Base-by-base conservation (phyloP, 352 stramenopile species). In the Phytophthora rubi region DNA sequence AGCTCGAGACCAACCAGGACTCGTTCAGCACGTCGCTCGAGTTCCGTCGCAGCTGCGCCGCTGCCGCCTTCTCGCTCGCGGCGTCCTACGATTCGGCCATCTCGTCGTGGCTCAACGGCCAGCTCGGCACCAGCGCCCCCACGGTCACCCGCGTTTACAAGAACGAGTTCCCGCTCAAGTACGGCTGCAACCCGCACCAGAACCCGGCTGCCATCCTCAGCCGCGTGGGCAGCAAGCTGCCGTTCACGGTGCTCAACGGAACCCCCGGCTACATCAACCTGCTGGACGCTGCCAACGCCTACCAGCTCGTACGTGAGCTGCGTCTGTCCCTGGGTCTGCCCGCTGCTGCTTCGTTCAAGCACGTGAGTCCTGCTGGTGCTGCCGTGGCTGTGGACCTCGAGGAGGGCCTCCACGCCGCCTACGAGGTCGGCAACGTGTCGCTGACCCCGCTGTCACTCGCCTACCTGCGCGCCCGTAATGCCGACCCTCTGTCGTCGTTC, bases 261-360 rank as follows among this genome's bases (percentile, higher is more conserved):
- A 97, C 89, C n/a, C 97, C 97, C 6, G 98, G 98, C 21, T 99
- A 99, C 89, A 99, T 99, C 76, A 99, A 99, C 83, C 82, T 99
- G 45, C 83, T 99, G 48, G 98, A 99, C 77, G 98, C 98, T 32
- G 93, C 93, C 54, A 99, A 99, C 87, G 97, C 97, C n/a, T 99
- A 98, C 89, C 97, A 99, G 77, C 91, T 99, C 21, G 98, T 99
- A 53, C 85, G 92, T 60, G 98, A 99, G 85, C 85, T 99, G 37
- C 90, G 94, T 63, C 57, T 98, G 62, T 97, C 97, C 45, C 96
- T 99, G 44, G 92, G 95, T 32, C 84, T 99, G 49, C 83, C 93
- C 5, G 95, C 97, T 21, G 98, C 98, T 2, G 94, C 97, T 37
- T 99, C 95, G 62, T 99, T 99, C 87, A 99, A 99, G 89, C 98